phyloP scores from a whole-genome alignment of 1,284 basidiomycete species.

The Pyrrhoderma lamaoense region DNA sequence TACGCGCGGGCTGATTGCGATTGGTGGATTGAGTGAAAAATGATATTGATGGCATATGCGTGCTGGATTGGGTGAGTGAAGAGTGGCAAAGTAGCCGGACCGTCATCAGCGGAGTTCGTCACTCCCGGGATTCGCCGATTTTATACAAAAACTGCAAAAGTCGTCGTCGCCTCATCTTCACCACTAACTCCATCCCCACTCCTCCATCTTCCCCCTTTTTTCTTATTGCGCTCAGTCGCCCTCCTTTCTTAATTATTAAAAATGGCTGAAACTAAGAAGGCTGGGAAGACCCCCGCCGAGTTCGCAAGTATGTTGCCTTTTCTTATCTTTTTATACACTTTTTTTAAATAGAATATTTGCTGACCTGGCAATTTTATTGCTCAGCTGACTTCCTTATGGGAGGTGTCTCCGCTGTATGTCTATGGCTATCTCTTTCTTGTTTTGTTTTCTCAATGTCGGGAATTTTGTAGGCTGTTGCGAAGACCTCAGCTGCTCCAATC shows the following conservation, averaged over 20 bases:
- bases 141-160: conserved; percentile 17
- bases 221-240: conserved; percentile 22
- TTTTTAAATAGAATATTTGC: conserved; percentile 23
- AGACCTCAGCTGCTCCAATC: conserved; percentile 97
- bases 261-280: conserved; percentile 74
- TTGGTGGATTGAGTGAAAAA: conserved; percentile 3
- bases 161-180: conserved; percentile 18
- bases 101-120: conserved; percentile 30
- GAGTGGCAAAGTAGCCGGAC: conserved; percentile 19
- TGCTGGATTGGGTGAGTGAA: too few species aligned
- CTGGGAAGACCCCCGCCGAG: conserved; percentile 66
- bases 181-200: conserved; percentile 31
- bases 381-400: conserved; percentile 88
- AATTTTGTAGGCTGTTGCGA: conserved; percentile 80
- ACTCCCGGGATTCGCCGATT: conserved; percentile 33
- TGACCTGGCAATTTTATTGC: conserved; percentile 30
- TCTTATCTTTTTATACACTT: conserved; percentile 14
- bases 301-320: conserved; percentile 56
- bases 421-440: not conserved
- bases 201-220: conserved; percentile 40
- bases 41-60: too few species aligned
- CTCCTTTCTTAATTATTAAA: conserved; percentile 33
- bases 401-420: conserved; percentile 80
- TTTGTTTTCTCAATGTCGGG: conserved; percentile 10
- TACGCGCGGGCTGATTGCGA: conserved; percentile 5